Evolutionary conservation across 2,329 filamentous ascomycete species (phyloP).

Genomic region (Colletotrichum scovillei): DNA sequence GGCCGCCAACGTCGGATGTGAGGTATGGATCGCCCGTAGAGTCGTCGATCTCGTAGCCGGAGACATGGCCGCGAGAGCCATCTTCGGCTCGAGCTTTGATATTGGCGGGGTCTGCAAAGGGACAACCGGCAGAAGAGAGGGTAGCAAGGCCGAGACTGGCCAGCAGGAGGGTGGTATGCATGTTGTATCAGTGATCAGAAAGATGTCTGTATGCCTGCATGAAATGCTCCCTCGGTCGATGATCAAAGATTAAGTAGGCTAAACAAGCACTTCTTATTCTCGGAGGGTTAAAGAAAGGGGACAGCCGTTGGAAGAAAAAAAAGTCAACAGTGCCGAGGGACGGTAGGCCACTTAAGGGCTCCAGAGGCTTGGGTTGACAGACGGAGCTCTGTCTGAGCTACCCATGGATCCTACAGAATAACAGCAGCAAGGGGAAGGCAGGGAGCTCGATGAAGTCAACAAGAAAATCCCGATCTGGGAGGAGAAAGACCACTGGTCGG

Average conservation of each 20-base stretch:
- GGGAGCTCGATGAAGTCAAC: neutral
- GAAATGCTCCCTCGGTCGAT: neutral
- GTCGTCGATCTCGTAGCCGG: conserved; percentile 61
- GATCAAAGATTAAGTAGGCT: neutral
- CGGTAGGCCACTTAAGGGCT: conserved; percentile 17
- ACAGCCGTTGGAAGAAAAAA: neutral
- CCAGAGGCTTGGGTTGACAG: conserved; percentile 9
- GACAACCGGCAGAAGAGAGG: conserved; percentile 43
- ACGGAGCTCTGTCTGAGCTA: conserved; percentile 5
- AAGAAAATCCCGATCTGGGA: conserved; percentile 7
- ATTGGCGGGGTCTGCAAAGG: conserved; percentile 44
- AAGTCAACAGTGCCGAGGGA: neutral
- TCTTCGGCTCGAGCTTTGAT: conserved; percentile 23
- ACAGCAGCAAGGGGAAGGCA: neutral
- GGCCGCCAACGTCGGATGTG: conserved; percentile 76
- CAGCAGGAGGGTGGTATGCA: conserved; percentile 35
- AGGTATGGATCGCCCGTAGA: conserved; percentile 58
- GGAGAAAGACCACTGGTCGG: conserved; percentile 11
- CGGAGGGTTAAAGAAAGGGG: neutral
- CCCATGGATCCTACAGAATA: neutral
- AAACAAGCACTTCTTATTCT: neutral
- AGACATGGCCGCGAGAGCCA: conserved; percentile 45
- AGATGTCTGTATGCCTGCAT: neutral
- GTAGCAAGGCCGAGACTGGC: conserved; percentile 40
- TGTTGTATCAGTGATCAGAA: neutral